Evolutionary conservation across 768 basidiomycete genomes (phyloP), one percentile per base, ranked within the genome.

Genomic region (Serendipita sp.): DNA sequence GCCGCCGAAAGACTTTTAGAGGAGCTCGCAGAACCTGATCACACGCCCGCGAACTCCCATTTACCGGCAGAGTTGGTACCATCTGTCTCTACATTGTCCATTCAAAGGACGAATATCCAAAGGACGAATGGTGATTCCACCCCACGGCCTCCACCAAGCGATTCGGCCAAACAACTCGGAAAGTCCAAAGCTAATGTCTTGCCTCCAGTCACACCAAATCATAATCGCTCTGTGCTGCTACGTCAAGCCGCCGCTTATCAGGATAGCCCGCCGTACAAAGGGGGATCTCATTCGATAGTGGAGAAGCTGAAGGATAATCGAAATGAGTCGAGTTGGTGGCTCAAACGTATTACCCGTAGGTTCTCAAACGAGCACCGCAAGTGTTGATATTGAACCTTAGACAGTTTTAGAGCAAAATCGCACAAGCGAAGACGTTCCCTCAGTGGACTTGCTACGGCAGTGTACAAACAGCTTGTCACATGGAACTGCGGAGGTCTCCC

Each of bases 21-120:
- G 31, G 94, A 96, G 71, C 78, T 95, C 16, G 86, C 89, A 13
- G 88, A 91, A 65, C 81, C 85, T 14, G 88, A 90, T 51, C 85
- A 83, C 13, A 31, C 63, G 17, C 31, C 38, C 9, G 83, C 82
- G 60, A 75, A 71, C 61, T 69, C 73, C 62, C 77, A 74, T 45
- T 76, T 80, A 64, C 83, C 84, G 1, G 70, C 75, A 13, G 81
- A 83, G 0, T 70, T 88, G 42, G 69, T 82, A 43, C 70, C 68
- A n/a, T 34, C 45, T 5, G 41, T 33, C 3, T 28, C 42, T 20
- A 16, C 45, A 5, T 34, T 34, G 13, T n/a, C 22, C 3, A 26
- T 11, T 11, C 22, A 2, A n/a, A 61, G 58, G 7, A 34, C 42
- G 44, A 42, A 20, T 42, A 42, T 20, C 42, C 11, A 42, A 42